These are phyloP conservation scores for Phyllosticta citribraziliensis DNA, from an alignment of 2,329 filamentous ascomycete species.

Conservation along the genomic window DNA sequence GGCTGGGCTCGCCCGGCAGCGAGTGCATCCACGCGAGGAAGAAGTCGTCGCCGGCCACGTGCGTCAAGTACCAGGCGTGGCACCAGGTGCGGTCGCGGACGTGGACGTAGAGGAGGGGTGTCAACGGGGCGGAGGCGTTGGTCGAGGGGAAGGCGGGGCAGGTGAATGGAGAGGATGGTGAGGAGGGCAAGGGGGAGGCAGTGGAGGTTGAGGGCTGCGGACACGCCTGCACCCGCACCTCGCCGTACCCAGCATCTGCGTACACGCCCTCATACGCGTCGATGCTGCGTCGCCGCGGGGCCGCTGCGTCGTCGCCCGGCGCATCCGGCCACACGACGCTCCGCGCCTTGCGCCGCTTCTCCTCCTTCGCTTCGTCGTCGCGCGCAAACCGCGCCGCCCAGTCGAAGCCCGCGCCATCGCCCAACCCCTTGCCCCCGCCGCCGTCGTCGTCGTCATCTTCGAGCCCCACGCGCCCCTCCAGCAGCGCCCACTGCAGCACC, in stretches of 20 bases:
- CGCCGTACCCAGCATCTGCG: background rate
- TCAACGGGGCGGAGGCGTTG: background rate
- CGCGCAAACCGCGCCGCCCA: background rate
- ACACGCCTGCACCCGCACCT: background rate
- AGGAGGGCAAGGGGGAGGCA: background rate
- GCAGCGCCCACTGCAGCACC: background rate
- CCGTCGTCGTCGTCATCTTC: background rate
- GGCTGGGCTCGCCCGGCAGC: background rate
- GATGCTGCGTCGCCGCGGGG: background rate
- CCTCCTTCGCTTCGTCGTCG: background rate
- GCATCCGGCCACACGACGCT: background rate
- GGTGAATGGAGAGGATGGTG: background rate
- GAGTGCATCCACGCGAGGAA: slow-evolving; percentile 1
- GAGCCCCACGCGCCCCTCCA: background rate
- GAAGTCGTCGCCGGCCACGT: slow-evolving; percentile 4
- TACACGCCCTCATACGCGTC: background rate
- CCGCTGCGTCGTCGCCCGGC: background rate
- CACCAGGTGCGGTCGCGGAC: background rate
- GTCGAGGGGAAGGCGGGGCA: background rate
- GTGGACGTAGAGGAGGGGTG: background rate
- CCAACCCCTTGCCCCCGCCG: background rate
- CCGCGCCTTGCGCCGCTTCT: background rate
- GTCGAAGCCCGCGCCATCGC: background rate
- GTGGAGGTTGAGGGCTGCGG: too few relatives aligned
- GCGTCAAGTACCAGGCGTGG: background rate